These are phyloP conservation scores for Pilasporangium apinafurcum DNA, from an alignment of 352 stramenopile species.

Conservation along the genomic window DNA sequence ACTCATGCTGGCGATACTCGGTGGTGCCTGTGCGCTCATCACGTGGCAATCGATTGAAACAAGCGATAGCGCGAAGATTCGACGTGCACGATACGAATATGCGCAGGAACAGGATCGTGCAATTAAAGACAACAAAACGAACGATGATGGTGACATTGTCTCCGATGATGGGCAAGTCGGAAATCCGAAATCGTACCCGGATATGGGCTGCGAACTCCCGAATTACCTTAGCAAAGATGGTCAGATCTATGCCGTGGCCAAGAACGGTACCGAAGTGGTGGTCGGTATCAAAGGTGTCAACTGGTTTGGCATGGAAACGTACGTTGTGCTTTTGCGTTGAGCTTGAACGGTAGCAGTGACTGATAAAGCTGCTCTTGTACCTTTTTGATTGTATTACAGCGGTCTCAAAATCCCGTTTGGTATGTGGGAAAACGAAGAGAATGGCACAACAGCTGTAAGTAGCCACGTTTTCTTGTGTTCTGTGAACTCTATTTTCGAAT, in stretches of 20 bases:
- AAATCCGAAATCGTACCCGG: conserved; percentile 46
- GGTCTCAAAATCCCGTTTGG: conserved; percentile 39
- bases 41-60: conserved; percentile 4
- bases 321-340: conserved; percentile 4
- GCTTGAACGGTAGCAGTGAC: background rate
- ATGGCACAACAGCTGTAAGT: conserved; percentile 38
- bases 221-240: conserved; percentile 62
- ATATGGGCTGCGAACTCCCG: conserved; percentile 29
- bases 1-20: conserved; percentile 17
- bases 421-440: conserved; percentile 52
- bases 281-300: conserved; percentile 65
- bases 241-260: conserved; percentile 37
- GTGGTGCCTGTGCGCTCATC: conserved; percentile 9
- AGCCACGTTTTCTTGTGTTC: background rate
- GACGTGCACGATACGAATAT: conserved; percentile 3
- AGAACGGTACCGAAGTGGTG: conserved; percentile 35
- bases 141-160: conserved; percentile 22
- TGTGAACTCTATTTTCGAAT: background rate
- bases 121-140: conserved; percentile 17
- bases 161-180: conserved; percentile 39
- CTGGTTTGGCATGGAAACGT: conserved; percentile 66
- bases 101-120: conserved; percentile 3
- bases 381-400: conserved; percentile 1
- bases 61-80: conserved; percentile 2
- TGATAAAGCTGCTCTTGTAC: conserved; percentile 7